A percentile compares a stretch with the other conserved stretches of the same genome.
Conservation (phyloP, 2,329 filamentous ascomycete species). For the Ambrosiella cleistominuta region DNA sequence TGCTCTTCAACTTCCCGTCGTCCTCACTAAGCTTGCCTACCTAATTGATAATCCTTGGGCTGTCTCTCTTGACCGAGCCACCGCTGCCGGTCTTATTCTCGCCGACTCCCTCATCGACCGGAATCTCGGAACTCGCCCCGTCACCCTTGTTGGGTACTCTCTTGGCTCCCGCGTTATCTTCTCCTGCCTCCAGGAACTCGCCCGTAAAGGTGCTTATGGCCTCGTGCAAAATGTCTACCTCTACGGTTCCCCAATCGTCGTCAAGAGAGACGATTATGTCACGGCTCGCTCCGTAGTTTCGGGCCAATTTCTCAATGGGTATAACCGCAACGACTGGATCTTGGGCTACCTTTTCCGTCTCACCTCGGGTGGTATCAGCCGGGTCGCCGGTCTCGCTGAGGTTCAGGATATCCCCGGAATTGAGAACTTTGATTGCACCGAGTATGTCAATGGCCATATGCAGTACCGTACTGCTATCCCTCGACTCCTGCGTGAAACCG, state of each 20-base stretch:
- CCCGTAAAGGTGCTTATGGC: slow-evolving; percentile 66
- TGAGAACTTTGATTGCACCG: slow-evolving; percentile 79
- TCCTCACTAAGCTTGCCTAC: slow-evolving; percentile 85
- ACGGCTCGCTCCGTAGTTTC: slow-evolving; percentile 67
- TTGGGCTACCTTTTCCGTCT: slow-evolving; percentile 88
- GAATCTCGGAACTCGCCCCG: slow-evolving; percentile 75
- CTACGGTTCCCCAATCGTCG: slow-evolving; percentile 82
- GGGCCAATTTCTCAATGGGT: slow-evolving; percentile 90
- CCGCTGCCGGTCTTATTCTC: slow-evolving; percentile 73
- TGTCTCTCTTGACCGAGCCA: slow-evolving; percentile 83
- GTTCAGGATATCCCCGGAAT: slow-evolving; percentile 61
- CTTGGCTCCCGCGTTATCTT: slow-evolving; percentile 85
- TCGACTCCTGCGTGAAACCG: slow-evolving; percentile 65
- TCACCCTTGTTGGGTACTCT: slow-evolving; percentile 90
- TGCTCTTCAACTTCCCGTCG: slow-evolving; percentile 76
- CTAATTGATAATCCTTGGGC: slow-evolving; percentile 98
- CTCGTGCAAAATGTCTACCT: slow-evolving; percentile 89
- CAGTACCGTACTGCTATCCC: slow-evolving; percentile 91
- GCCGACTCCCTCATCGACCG: slow-evolving; percentile 86
- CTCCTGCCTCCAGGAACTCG: slow-evolving; percentile 72
- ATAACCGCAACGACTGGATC: slow-evolving; percentile 93
- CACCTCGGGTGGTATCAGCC: slow-evolving; percentile 79
- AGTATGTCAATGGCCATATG: slow-evolving; percentile 83
- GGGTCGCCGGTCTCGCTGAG: slow-evolving; percentile 65
- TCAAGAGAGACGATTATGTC: slow-evolving; percentile 77